Conservation (phyloP, 805 yeast species). For the Kodamaea leandrae region DNA sequence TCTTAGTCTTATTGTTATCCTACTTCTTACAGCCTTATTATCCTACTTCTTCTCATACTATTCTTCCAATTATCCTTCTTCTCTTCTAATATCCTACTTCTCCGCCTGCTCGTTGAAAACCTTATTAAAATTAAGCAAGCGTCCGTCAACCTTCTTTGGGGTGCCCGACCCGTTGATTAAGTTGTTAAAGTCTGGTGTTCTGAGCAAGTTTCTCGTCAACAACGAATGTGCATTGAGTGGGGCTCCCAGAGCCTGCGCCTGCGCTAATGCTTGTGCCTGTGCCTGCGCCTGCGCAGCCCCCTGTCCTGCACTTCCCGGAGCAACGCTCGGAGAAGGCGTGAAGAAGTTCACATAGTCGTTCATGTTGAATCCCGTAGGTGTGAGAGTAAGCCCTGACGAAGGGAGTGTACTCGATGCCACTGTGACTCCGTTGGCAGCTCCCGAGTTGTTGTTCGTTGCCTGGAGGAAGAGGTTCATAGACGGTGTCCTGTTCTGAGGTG, state of each 20-base stretch:
- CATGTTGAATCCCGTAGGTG: conserved; percentile 75
- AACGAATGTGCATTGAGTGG: conserved; percentile 8
- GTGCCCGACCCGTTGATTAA: conserved; percentile 18
- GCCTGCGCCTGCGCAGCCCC: conserved; percentile 8
- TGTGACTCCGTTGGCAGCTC: conserved; percentile 1
- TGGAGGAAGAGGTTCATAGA: conserved; percentile 31
- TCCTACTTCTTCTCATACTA: no score
- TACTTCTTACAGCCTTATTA: no score
- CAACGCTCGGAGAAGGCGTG: conserved; percentile 61
- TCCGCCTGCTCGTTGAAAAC: conserved; percentile 21
- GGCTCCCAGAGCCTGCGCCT: conserved; percentile 10
- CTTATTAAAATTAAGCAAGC: conserved; percentile 43
- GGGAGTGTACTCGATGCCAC: conserved; percentile 29
- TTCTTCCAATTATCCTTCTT: background rate
- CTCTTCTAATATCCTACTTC: conserved; percentile 7
- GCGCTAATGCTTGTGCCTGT: conserved; percentile 8
- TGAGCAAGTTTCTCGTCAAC: conserved; percentile 26
- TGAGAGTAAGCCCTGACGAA: conserved; percentile 42
- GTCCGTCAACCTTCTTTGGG: conserved; percentile 34
- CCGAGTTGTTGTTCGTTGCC: conserved; percentile 15
- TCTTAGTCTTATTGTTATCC: no score
- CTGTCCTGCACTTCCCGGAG: conserved; percentile 10
- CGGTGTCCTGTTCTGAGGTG: conserved; percentile 45
- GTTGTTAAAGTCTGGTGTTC: conserved; percentile 42
- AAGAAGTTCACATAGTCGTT: conserved; percentile 78